Percentiles rank a stretch among this genome's conserved stretches.
Evolutionary conservation across 2,329 filamentous ascomycete species (phyloP).

Genomic region (Cladosporium oxysporum): DNA sequence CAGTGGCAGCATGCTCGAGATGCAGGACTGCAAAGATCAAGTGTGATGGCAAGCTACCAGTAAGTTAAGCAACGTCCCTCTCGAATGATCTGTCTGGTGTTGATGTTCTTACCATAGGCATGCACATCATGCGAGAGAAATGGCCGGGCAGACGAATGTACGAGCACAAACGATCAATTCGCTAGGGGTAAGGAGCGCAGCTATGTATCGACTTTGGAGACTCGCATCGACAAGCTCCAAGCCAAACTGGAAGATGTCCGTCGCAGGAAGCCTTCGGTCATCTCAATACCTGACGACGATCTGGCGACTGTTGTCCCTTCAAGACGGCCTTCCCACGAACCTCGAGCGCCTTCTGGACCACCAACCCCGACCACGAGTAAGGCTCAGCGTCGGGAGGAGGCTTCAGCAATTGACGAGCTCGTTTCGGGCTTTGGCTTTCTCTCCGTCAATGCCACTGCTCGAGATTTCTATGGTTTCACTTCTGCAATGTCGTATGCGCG

Average conservation of each 20-base stretch:
- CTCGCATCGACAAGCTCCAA: slow-evolving; percentile 85
- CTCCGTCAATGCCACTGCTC: slow-evolving; percentile 92
- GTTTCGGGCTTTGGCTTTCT: slow-evolving; percentile 93
- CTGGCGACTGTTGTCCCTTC: slow-evolving; percentile 39
- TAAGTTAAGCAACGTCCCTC: slow-evolving; percentile 12
- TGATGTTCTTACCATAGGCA: slow-evolving; percentile 46
- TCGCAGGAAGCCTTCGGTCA: slow-evolving; percentile 70
- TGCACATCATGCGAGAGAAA: slow-evolving; percentile 95
- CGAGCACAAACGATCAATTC: slow-evolving; percentile 93
- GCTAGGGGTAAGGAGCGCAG: slow-evolving; percentile 93
- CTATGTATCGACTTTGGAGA: slow-evolving; percentile 94
- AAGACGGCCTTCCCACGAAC: slow-evolving; percentile 49
- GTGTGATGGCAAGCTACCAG: slow-evolving; percentile 91
- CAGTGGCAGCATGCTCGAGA: slow-evolving; percentile 76
- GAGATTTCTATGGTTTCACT: slow-evolving; percentile 87
- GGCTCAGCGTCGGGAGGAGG: slow-evolving; percentile 62
- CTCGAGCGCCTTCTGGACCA: slow-evolving; percentile 21
- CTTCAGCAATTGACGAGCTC: slow-evolving; percentile 84
- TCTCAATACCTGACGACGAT: slow-evolving; percentile 65
- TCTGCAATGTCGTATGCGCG: slow-evolving; percentile 91
- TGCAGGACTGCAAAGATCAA: slow-evolving; percentile 94
- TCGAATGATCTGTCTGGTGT: not conserved
- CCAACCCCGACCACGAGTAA: slow-evolving; percentile 38
- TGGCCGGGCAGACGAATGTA: slow-evolving; percentile 82
- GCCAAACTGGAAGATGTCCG: slow-evolving; percentile 67